Conservation (phyloP, 75 land plant genomes). For the Pinus albicaulis region DNA sequence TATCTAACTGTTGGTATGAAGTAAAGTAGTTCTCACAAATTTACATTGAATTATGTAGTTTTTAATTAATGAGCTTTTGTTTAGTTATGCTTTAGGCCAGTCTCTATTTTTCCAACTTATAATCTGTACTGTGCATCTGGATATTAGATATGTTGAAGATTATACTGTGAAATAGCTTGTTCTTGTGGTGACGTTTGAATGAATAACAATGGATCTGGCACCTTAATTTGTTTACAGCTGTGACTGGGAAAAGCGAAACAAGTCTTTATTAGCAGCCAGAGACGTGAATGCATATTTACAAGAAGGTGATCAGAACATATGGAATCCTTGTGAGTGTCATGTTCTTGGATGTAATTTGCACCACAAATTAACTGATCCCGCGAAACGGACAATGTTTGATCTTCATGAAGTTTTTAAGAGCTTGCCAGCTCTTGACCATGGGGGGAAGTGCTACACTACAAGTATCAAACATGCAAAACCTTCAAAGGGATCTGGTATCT, state of each 20-base stretch:
- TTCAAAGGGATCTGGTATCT: slow-evolving; percentile 38
- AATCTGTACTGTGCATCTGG: not conserved
- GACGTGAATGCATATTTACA: not conserved
- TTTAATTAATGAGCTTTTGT: not conserved
- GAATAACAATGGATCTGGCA: not conserved
- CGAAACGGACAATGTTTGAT: slow-evolving; percentile 52
- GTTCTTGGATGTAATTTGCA: slow-evolving; percentile 75
- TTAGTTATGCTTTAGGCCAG: not conserved
- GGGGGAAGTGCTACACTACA: slow-evolving; percentile 21
- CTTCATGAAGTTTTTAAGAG: slow-evolving; percentile 88
- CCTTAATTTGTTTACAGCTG: slow-evolving; percentile 52
- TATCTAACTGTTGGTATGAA: too few species aligned
- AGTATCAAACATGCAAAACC: slow-evolving; percentile 39
- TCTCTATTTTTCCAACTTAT: not conserved
- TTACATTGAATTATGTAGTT: not conserved
- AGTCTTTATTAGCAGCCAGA: slow-evolving; percentile 19
- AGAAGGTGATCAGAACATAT: slow-evolving; percentile 28
- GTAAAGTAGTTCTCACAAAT: too few species aligned
- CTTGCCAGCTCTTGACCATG: slow-evolving; percentile 45
- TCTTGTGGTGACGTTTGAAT: not conserved
- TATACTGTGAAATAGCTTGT: not conserved
- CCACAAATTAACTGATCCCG: slow-evolving; percentile 15
- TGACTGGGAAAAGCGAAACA: slow-evolving; percentile 72
- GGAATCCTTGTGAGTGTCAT: slow-evolving; percentile 67
- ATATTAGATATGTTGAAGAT: not conserved